A percentile compares a stretch with the other conserved stretches of the same genome.
Conservation (phyloP, 495 filamentous ascomycete genomes). For the Lentithecium fluviatile region DNA sequence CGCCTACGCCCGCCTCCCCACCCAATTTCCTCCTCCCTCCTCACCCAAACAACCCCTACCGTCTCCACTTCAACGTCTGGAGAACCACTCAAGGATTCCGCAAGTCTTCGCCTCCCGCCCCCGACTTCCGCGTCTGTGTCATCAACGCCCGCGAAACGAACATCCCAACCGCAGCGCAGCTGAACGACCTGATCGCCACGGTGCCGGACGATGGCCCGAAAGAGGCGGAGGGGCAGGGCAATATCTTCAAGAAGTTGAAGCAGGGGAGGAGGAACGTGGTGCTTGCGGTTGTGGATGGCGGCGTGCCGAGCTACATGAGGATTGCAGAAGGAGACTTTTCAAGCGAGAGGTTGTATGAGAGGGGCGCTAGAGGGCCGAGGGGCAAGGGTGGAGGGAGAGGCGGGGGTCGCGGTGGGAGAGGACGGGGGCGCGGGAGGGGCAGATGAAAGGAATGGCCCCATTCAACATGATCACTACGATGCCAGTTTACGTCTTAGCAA, state of each 20-base stretch:
- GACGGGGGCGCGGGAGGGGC: slow-evolving; percentile 28
- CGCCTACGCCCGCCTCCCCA: slow-evolving; percentile 55
- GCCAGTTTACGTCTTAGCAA: too few species aligned
- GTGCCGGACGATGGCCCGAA: slow-evolving; percentile 64
- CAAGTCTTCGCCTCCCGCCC: slow-evolving; percentile 69
- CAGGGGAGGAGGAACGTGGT: slow-evolving; percentile 82
- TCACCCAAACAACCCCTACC: slow-evolving; percentile 52
- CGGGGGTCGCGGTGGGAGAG: slow-evolving; percentile 47
- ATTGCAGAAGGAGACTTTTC: slow-evolving; percentile 78
- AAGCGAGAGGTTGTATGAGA: slow-evolving; percentile 64
- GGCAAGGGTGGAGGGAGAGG: slow-evolving; percentile 44
- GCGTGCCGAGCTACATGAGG: slow-evolving; percentile 81
- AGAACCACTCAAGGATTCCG: slow-evolving; percentile 60
- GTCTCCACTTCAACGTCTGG: slow-evolving; percentile 65
- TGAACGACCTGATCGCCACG: slow-evolving; percentile 65
- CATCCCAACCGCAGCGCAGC: slow-evolving; percentile 69
- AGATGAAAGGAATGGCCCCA: neutral
- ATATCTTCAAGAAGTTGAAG: slow-evolving; percentile 54
- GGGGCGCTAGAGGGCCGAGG: slow-evolving; percentile 43
- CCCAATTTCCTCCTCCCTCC: slow-evolving; percentile 24
- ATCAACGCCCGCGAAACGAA: slow-evolving; percentile 68
- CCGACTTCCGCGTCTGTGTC: slow-evolving; percentile 81
- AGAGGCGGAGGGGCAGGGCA: neutral
- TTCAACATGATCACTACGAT: too few species aligned
- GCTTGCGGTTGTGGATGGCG: slow-evolving; percentile 84